Conservation (phyloP, 177 flowering plant genomes). For the Tripterygium wilfordii region DNA sequence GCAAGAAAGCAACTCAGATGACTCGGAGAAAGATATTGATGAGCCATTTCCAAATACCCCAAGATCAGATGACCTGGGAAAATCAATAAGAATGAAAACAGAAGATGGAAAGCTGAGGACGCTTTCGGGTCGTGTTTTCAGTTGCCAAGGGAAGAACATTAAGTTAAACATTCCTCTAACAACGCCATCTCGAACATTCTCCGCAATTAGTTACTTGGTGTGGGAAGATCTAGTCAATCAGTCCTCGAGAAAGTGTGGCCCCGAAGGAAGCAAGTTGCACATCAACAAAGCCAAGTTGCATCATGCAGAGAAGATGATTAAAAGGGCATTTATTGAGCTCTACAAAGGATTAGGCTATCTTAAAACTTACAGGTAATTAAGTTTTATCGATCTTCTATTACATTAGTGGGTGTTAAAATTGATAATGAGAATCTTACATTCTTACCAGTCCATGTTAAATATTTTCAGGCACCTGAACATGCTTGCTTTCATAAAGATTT, state of each 20-base stretch:
- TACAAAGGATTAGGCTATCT: conserved; percentile 87
- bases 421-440: background rate
- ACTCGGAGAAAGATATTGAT: conserved; percentile 35
- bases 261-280: conserved; percentile 50
- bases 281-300: conserved; percentile 77
- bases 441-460: background rate
- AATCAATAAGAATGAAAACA: conserved; percentile 35
- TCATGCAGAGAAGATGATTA: conserved; percentile 94
- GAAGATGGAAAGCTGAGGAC: conserved; percentile 44
- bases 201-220: conserved; percentile 65
- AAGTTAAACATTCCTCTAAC: conserved; percentile 78
- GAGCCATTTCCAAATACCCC: conserved; percentile 32
- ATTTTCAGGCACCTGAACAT: conserved; percentile 81
- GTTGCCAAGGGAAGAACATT: conserved; percentile 71
- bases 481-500: conserved; percentile 90
- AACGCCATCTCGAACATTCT: conserved; percentile 73
- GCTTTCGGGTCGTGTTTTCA: conserved; percentile 44
- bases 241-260: conserved; percentile 55
- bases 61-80: conserved; percentile 38
- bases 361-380: conserved; percentile 68
- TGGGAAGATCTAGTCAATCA: conserved; percentile 75
- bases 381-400: background rate
- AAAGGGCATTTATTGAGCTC: conserved; percentile 77
- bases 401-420: background rate
- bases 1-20: conserved; percentile 33